Conservation (phyloP, 352 stramenopile genomes). For the Halophytophthora polymorphica region DNA sequence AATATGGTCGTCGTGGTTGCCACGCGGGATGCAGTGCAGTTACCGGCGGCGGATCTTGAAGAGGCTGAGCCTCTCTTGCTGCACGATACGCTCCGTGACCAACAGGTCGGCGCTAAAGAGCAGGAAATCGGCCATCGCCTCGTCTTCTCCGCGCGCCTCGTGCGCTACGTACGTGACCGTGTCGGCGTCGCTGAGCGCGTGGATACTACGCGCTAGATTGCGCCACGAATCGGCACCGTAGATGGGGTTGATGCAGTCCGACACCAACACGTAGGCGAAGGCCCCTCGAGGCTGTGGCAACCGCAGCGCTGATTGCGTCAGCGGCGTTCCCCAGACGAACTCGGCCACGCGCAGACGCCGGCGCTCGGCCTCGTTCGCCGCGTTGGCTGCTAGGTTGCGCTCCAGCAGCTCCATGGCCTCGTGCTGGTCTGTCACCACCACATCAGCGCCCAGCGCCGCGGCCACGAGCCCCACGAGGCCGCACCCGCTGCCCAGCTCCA, state of each 20-base stretch:
- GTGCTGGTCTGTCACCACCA: conserved; percentile 71
- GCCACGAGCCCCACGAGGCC: conserved; percentile 70
- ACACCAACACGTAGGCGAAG: conserved; percentile 71
- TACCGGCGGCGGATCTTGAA: conserved; percentile 45
- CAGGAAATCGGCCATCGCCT: conserved; percentile 70
- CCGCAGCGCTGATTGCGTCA: too few species aligned
- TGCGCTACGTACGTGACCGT: conserved; percentile 73
- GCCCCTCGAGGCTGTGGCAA: conserved; percentile 21
- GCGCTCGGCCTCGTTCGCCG: conserved; percentile 30
- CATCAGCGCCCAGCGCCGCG: conserved; percentile 54
- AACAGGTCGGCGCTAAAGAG: conserved; percentile 41
- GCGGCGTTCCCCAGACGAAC: conserved; percentile 58
- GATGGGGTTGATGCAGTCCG: conserved; percentile 86
- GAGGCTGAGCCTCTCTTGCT: conserved; percentile 40
- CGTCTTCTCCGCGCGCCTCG: conserved; percentile 68
- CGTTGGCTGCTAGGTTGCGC: conserved; percentile 58
- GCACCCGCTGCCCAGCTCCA: conserved; percentile 79
- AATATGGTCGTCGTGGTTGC: too few species aligned
- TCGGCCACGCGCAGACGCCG: conserved; percentile 41
- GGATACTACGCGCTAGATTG: conserved; percentile 68
- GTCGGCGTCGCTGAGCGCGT: conserved; percentile 39
- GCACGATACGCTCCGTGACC: conserved; percentile 35
- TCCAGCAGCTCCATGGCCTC: conserved; percentile 64
- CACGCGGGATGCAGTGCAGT: too few species aligned
- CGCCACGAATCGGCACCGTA: conserved; percentile 80